Evolutionary conservation across 1,284 basidiomycete species (phyloP), one percentile per base, ranked within the genome.

Genomic region (Naganishia sp.): DNA sequence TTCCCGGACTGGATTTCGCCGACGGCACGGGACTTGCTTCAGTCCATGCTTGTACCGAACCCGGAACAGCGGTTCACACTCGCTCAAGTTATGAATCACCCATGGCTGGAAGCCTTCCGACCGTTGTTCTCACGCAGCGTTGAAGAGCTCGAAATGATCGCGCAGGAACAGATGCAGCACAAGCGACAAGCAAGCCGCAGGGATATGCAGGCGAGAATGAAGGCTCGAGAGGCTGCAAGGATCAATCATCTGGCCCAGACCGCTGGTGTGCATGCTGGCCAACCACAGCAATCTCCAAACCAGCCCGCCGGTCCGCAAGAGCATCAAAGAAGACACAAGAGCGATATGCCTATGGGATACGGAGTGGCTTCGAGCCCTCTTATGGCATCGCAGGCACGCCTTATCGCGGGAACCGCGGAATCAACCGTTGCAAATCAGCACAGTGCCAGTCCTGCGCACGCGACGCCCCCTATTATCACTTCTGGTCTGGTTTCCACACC

Each of bases 1-100:
- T 97, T 96, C 83, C 94, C 94, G 17, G 92, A 95, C 53, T 94
- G 95, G 80, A 87, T 97, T 72, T 90, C 90, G 9, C 76, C 83
- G 6, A 86, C 88, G 66, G 93, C 91, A 28, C 84, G 89, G 66
- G 85, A 90, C 72, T 81, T 90, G 15, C 81, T 90, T 11, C 82
- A 85, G 55, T 85, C 87, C 75, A 96, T 96, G 93, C 87, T 96
- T 45, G 91, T 95, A 2, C 90, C 88, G 57, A 86, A 92, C 77
- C 88, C 90, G 2, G 81, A 83, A 23, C 84, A 85, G 51, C 88
- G 93, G 60, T 89, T 90, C 49, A 86, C 87, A 69, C 83, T 95
- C 47, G 81, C 83, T 11, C 81, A 84, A 2, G 88, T 96, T 71
- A 93, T 93, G 88, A 81, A 77, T 15, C 93, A 95, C 75, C 83